phyloP scores from a whole-genome alignment of 2,329 filamentous ascomycete genomes.

The Xylaria sp. region DNA sequence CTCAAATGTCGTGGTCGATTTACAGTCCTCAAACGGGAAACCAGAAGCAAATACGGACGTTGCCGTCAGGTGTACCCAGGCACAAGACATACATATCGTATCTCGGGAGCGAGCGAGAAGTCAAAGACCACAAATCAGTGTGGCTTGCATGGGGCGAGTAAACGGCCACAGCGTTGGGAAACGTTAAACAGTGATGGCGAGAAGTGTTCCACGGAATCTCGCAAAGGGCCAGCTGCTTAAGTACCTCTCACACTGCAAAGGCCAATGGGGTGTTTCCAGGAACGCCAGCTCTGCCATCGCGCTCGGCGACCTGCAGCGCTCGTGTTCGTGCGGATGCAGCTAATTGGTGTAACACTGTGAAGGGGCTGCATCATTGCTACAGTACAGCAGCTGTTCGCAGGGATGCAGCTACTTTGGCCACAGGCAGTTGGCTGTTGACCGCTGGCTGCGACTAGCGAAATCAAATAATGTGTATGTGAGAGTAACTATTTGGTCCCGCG shows the following conservation, averaged over 20 bases:
- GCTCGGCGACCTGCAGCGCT: slow-evolving; percentile 43
- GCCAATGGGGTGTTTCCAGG: slow-evolving; percentile 38
- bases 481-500: slow-evolving; percentile 15
- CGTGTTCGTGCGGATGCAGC: slow-evolving; percentile 39
- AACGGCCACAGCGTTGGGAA: not conserved
- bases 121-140: slow-evolving; percentile 10
- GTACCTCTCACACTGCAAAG: slow-evolving; percentile 27
- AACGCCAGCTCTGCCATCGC: slow-evolving; percentile 31
- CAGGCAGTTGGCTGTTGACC: slow-evolving; percentile 21
- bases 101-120: slow-evolving; percentile 18
- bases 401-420: slow-evolving; percentile 23
- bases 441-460: slow-evolving; percentile 24
- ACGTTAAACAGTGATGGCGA: not conserved
- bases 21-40: not conserved
- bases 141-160: slow-evolving; percentile 25
- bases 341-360: slow-evolving; percentile 34
- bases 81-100: slow-evolving; percentile 21
- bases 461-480: not conserved
- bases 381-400: slow-evolving; percentile 11
- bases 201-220: slow-evolving; percentile 16
- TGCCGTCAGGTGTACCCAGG: slow-evolving; percentile 4
- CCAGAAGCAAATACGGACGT: slow-evolving; percentile 1
- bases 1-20: slow-evolving; percentile 9
- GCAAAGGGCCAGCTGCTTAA: slow-evolving; percentile 6
- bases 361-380: slow-evolving; percentile 18